Conservation (phyloP, 176 grass and related monocot genomes). For the sorghum (Sorghum bicolor) region DNA sequence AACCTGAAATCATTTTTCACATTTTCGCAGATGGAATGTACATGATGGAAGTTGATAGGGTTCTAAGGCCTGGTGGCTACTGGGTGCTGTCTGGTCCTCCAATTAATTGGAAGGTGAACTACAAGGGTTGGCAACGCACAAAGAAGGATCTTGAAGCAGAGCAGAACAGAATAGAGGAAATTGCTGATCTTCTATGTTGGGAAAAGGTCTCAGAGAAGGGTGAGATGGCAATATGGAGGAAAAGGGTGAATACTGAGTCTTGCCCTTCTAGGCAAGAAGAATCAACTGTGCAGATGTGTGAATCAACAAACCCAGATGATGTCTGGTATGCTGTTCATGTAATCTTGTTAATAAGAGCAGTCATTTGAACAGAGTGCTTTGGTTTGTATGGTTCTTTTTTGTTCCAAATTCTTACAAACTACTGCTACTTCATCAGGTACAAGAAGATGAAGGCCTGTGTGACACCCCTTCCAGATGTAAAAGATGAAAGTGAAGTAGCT, state of each 20-base stretch:
- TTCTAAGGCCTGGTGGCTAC: constrained; percentile 93
- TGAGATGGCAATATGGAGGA: constrained; percentile 92
- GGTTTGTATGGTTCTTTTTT: background rate
- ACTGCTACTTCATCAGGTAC: constrained; percentile 45
- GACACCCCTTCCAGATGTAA: constrained; percentile 69
- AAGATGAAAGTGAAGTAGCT: constrained; percentile 55
- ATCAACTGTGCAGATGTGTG: constrained; percentile 57
- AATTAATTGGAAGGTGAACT: constrained; percentile 80
- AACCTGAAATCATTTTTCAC: background rate
- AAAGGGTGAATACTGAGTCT: constrained; percentile 64
- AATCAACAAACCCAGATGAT: constrained; percentile 69
- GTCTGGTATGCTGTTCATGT: constrained; percentile 66
- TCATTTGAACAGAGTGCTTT: background rate
- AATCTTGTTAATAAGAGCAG: background rate
- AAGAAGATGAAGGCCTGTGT: constrained; percentile 81
- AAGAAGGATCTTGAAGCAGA: constrained; percentile 81
- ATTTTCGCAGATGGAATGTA: constrained; percentile 73
- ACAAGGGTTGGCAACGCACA: constrained; percentile 82
- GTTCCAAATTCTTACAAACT: background rate
- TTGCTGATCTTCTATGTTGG: constrained; percentile 79
- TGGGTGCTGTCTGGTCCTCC: constrained; percentile 95
- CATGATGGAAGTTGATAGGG: constrained; percentile 95
- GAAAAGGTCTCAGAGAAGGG: constrained; percentile 84
- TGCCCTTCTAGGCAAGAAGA: constrained; percentile 75
- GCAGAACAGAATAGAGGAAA: constrained; percentile 89